phyloP scores from a whole-genome alignment of 2,329 filamentous ascomycete genomes.

The Fusarium beomiforme region DNA sequence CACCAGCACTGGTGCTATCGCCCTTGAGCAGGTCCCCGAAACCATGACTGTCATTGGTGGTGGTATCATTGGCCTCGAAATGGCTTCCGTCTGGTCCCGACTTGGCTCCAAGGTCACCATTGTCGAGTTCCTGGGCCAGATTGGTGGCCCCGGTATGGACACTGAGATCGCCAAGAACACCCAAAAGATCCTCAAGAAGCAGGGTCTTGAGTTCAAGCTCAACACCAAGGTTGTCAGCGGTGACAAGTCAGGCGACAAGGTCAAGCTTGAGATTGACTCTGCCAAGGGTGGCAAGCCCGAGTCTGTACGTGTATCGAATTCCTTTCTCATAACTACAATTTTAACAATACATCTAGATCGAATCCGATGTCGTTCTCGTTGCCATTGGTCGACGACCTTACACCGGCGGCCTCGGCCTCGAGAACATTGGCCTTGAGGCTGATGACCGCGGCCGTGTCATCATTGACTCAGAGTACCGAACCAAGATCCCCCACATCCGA shows the following conservation, averaged over 20 bases:
- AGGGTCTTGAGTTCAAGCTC: constrained; percentile 98
- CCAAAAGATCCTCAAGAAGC: constrained; percentile 94
- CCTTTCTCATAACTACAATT: neutral
- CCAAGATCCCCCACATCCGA: constrained; percentile 95
- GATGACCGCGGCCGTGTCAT: constrained; percentile 95
- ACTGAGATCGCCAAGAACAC: constrained; percentile 88
- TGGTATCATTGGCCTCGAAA: constrained; percentile 98
- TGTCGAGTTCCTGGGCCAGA: constrained; percentile 95
- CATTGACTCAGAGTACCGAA: constrained; percentile 99
- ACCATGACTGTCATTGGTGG: constrained; percentile 97
- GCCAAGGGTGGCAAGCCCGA: constrained; percentile 97
- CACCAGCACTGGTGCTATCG: constrained; percentile 93
- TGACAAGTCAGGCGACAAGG: constrained; percentile 78
- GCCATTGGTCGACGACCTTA: constrained; percentile 97
- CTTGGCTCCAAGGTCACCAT: constrained; percentile 95
- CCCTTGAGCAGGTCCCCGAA: constrained; percentile 90
- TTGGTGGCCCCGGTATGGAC: constrained; percentile 98
- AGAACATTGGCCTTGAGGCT: constrained; percentile 91
- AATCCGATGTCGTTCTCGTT: constrained; percentile 94
- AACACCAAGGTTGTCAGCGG: constrained; percentile 93
- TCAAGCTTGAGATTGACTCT: constrained; percentile 88
- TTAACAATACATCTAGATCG: constrained; percentile 68
- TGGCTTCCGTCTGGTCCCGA: constrained; percentile 97
- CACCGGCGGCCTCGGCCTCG: constrained; percentile 88
- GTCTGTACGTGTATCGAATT: constrained; percentile 68